Evolutionary conservation across 441 rosid genomes (phyloP), one percentile per base, ranked within the genome.

Genomic region (Brassica balearica): DNA sequence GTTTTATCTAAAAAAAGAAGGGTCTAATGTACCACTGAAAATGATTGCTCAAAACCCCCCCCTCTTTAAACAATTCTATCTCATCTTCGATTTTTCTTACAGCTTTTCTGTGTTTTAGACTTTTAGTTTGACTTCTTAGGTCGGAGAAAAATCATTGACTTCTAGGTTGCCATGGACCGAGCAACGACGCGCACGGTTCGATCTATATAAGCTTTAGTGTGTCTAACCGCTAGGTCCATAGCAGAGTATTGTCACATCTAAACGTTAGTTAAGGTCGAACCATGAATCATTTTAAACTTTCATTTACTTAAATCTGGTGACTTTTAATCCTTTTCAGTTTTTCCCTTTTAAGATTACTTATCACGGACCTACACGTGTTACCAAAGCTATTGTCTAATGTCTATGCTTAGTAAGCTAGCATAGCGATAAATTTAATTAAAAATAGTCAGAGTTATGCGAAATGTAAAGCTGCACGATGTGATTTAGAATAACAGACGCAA

Each of bases 381-480:
- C 20, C 20, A 51, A 51, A 14, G 19, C 58, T 51, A 14, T 6
- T 51, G 43, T 65, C 58, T 51, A 14, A 2, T 51, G 43, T 65
- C n/a, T 36, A 15, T 4, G 60, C 48, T 66, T 68, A 66, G 32
- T 59, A 9, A 22, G 32, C 29, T 10, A 61, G 55, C 12, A 69
- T 43, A 9, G 27, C 20, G 61, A 71, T 11, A 64, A 71, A 3
- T 67, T 11, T 38, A 65, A 17, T 5, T 78, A 72, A 59, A 27
- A 27, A 6, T 41, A 32, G 81, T 66, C 77, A 72, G 73, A 67
- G 73, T 32, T 51, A 36, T 5, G 22, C 23, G 36, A 78, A 46
- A 8, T 7, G 69, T 60, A 51, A 78, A 72, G 77, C 4, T 73
- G 70, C 81, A 78, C 81, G 74, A 68, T 73, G 69, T 14, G 12